These are phyloP conservation scores for Aspergillus spinulosporus DNA, from an alignment of 2,329 filamentous ascomycete genomes.

Conservation along the genomic window DNA sequence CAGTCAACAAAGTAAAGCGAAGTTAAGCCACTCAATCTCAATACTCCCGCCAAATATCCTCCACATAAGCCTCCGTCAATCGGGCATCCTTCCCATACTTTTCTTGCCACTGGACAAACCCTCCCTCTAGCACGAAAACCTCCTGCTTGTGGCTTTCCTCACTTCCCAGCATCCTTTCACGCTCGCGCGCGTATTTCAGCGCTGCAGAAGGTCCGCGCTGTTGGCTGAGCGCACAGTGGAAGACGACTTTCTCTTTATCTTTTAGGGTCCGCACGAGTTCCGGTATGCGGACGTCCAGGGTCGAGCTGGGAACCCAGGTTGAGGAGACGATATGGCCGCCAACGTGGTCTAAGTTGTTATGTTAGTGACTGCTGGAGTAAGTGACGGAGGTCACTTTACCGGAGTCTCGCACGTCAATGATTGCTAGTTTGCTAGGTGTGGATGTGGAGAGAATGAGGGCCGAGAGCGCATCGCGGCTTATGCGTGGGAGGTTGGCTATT, in stretches of 20 bases:
- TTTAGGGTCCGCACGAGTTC: slow-evolving; percentile 77
- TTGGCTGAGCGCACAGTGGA: slow-evolving; percentile 92
- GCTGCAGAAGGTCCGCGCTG: slow-evolving; percentile 85
- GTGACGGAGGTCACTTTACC: slow-evolving; percentile 48
- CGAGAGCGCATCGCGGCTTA: slow-evolving; percentile 69
- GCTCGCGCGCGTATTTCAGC: slow-evolving; percentile 68
- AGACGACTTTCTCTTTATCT: slow-evolving; percentile 80
- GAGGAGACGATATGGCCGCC: slow-evolving; percentile 84
- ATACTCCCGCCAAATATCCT: slow-evolving; percentile 75
- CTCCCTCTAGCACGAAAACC: slow-evolving; percentile 77
- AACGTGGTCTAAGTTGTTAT: slow-evolving; percentile 66
- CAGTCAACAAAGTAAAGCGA: background rate
- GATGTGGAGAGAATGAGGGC: slow-evolving; percentile 59
- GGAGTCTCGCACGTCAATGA: slow-evolving; percentile 87
- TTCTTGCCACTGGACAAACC: slow-evolving; percentile 89
- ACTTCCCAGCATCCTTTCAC: slow-evolving; percentile 52
- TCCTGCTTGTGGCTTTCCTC: slow-evolving; percentile 59
- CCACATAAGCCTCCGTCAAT: slow-evolving; percentile 79
- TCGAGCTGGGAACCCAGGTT: slow-evolving; percentile 70
- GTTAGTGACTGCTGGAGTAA: background rate
- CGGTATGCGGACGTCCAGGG: slow-evolving; percentile 74
- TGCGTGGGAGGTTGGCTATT: slow-evolving; percentile 64
- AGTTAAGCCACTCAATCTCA: slow-evolving; percentile 15
- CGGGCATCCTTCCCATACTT: slow-evolving; percentile 70
- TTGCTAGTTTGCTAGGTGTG: slow-evolving; percentile 56